Percentiles rank a stretch among this genome's conserved stretches.
phyloP scores from a whole-genome alignment of 257 asterid species.

The Ballota nigra region DNA sequence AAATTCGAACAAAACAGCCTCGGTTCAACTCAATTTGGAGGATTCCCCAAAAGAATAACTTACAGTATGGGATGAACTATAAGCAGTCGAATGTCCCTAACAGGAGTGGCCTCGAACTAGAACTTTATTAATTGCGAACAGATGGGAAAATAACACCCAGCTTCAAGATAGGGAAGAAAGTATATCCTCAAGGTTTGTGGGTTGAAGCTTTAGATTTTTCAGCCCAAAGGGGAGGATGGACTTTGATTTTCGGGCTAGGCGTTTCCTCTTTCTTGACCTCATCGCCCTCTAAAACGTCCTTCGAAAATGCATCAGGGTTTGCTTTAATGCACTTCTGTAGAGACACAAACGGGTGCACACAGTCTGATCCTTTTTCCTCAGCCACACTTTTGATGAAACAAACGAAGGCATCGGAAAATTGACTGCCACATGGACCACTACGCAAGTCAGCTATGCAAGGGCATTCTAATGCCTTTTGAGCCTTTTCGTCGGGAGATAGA shows the following conservation, averaged over 20 bases:
- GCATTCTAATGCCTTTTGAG: constrained; percentile 83
- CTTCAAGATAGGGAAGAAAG: not conserved
- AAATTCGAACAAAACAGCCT: not conserved
- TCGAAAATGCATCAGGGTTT: constrained; percentile 78
- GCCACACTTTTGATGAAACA: constrained; percentile 92
- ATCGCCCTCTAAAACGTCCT: constrained; percentile 59
- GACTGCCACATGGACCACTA: constrained; percentile 75
- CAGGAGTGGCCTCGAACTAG: not conserved
- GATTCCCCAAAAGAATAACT: not conserved
- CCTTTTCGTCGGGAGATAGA: constrained; percentile 63
- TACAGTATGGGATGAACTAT: not conserved
- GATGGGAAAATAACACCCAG: not conserved
- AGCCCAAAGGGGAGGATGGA: constrained; percentile 77
- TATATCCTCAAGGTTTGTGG: constrained; percentile 21
- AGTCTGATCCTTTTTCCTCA: constrained; percentile 83
- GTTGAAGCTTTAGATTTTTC: constrained; percentile 40
- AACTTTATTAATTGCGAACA: constrained; percentile 7
- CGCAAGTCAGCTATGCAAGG: constrained; percentile 82
- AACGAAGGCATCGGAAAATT: constrained; percentile 79
- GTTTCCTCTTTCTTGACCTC: constrained; percentile 47
- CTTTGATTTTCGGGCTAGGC: constrained; percentile 36
- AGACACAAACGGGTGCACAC: constrained; percentile 78
- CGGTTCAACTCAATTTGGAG: not conserved
- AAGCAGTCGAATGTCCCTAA: not conserved
- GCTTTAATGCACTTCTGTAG: constrained; percentile 81